A percentile compares a stretch with the other conserved stretches of the same genome.
Conservation (phyloP, 345 rosid genomes). For the Salix arbutifolia region DNA sequence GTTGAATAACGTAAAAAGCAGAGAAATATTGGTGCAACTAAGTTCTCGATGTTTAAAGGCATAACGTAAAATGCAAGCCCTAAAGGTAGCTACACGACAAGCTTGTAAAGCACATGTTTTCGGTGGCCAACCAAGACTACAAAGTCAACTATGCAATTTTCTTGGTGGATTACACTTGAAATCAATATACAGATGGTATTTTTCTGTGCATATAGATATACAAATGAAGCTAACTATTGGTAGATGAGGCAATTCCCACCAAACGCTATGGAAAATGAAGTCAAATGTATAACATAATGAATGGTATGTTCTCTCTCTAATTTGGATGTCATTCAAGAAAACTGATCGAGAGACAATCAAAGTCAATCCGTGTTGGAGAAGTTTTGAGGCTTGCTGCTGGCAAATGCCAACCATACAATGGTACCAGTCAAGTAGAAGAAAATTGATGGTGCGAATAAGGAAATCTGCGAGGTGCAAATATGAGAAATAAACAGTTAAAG, state of each 20-base stretch:
- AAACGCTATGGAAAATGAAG: constrained; percentile 6
- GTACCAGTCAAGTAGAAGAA: constrained; percentile 94
- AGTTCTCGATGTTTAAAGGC: neutral
- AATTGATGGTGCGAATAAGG: constrained; percentile 80
- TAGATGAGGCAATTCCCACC: neutral
- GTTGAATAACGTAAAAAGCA: neutral
- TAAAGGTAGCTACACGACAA: neutral
- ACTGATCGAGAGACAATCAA: neutral
- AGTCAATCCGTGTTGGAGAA: constrained; percentile 47
- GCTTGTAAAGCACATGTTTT: neutral
- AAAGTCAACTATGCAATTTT: neutral
- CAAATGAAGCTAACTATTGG: constrained; percentile 1
- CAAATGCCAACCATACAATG: constrained; percentile 76
- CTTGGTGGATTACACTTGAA: neutral
- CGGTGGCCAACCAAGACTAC: constrained; percentile 8
- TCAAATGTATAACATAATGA: neutral
- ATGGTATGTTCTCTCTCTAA: neutral
- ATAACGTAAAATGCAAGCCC: neutral
- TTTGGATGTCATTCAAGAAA: constrained; percentile 10
- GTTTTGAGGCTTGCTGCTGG: constrained; percentile 80
- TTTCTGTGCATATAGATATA: constrained; percentile 2
- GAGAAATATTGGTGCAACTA: neutral
- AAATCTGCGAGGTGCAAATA: constrained; percentile 41
- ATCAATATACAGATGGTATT: neutral
- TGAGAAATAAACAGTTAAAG: neutral